phyloP scores from a whole-genome alignment of 768 basidiomycete species.

The Hydnum rufescens region DNA sequence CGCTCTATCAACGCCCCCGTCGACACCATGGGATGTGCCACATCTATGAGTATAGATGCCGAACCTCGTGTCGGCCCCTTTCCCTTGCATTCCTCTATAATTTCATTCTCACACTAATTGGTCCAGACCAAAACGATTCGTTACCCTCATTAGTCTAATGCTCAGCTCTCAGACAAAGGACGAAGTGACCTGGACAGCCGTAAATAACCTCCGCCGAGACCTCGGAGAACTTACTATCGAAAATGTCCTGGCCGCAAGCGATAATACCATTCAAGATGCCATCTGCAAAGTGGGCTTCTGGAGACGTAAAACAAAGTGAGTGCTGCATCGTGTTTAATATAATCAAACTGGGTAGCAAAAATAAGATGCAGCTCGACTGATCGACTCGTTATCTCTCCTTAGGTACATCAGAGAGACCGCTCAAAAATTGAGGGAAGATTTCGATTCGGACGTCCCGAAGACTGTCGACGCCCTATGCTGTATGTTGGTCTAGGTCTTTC shows the following conservation, averaged over 20 bases:
- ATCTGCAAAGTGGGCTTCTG: constrained; percentile 89
- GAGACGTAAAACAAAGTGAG: constrained; percentile 66
- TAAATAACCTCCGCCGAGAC: constrained; percentile 46
- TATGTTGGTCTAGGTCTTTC: background rate
- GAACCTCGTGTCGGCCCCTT: constrained; percentile 25
- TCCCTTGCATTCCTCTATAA: background rate
- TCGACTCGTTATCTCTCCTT: background rate
- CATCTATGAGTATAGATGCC: constrained; percentile 38
- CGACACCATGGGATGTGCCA: constrained; percentile 79
- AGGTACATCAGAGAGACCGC: constrained; percentile 67
- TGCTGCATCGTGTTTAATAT: constrained; percentile 10
- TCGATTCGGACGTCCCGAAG: constrained; percentile 69
- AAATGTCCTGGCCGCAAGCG: constrained; percentile 44
- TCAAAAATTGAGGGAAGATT: constrained; percentile 42
- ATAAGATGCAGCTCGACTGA: background rate
- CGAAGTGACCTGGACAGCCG: constrained; percentile 64
- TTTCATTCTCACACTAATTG: background rate
- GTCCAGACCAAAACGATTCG: constrained; percentile 53
- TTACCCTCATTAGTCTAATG: constrained; percentile 84
- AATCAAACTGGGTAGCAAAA: too few relatives aligned
- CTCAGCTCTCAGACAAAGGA: constrained; percentile 93
- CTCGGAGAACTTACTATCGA: constrained; percentile 67
- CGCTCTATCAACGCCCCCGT: constrained; percentile 59
- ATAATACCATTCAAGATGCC: constrained; percentile 42
- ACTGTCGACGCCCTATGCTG: constrained; percentile 72